phyloP scores from a whole-genome alignment of 495 filamentous ascomycete genomes.

The Parathielavia hyrcaniae region DNA sequence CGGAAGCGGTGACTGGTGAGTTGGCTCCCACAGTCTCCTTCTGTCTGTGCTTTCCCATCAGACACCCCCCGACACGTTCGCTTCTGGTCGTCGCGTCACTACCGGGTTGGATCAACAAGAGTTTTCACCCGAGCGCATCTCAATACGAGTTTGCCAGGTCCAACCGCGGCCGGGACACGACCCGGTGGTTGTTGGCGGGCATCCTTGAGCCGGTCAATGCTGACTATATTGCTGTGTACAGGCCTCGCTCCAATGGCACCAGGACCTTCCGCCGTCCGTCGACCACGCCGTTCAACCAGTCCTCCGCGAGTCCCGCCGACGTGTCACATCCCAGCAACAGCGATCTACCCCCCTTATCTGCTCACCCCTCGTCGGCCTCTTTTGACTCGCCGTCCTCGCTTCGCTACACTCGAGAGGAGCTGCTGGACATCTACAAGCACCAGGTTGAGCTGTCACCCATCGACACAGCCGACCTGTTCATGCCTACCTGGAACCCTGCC shows the following conservation, averaged over 20 bases:
- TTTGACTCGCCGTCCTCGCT: slow-evolving; percentile 40
- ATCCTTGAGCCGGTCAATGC: neutral
- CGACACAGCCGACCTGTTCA: slow-evolving; percentile 61
- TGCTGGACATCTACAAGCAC: slow-evolving; percentile 68
- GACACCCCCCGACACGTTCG: too few species aligned
- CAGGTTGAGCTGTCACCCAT: slow-evolving; percentile 50
- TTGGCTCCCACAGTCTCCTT: neutral
- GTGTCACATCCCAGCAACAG: slow-evolving; percentile 16
- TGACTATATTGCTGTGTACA: slow-evolving; percentile 32
- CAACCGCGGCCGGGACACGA: neutral
- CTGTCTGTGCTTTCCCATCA: neutral
- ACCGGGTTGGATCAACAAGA: neutral
- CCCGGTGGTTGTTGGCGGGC: neutral
- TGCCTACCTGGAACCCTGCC: slow-evolving; percentile 70
- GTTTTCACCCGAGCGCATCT: neutral
- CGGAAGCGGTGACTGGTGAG: slow-evolving; percentile 37
- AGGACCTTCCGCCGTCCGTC: slow-evolving; percentile 83
- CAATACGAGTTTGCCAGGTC: neutral
- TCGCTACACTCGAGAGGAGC: slow-evolving; percentile 74
- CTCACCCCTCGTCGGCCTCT: slow-evolving; percentile 30
- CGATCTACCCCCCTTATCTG: slow-evolving; percentile 16
- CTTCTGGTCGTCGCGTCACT: too few species aligned
- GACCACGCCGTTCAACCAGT: slow-evolving; percentile 44
- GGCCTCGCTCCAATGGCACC: slow-evolving; percentile 61
- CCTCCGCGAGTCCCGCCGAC: slow-evolving; percentile 21